A percentile compares a stretch with the other conserved stretches of the same genome.
phyloP scores from a whole-genome alignment of 2,329 filamentous ascomycete genomes.

The Penicillium sp. region DNA sequence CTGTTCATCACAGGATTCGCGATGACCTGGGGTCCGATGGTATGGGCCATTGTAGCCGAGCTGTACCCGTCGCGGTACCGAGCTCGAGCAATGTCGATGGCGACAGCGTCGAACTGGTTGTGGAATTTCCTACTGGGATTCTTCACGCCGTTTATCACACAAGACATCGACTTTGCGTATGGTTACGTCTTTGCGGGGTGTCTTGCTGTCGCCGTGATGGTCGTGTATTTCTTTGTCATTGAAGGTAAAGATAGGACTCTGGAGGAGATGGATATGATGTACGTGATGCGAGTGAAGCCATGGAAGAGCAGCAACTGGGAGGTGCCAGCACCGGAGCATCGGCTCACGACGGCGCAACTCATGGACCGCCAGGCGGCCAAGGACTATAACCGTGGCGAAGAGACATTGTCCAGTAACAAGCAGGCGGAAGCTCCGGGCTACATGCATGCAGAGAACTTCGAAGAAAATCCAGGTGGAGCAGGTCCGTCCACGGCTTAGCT shows the following conservation, averaged over 20 bases:
- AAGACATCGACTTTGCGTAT: slow-evolving; percentile 66
- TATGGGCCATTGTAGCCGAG: slow-evolving; percentile 47
- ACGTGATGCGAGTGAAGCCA: slow-evolving; percentile 58
- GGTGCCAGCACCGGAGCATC: slow-evolving; percentile 24
- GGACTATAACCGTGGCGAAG: slow-evolving; percentile 17
- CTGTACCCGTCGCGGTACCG: slow-evolving; percentile 47
- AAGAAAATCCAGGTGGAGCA: slow-evolving; percentile 15
- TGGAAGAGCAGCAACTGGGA: slow-evolving; percentile 53
- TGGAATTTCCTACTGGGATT: slow-evolving; percentile 71
- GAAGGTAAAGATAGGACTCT: slow-evolving; percentile 66
- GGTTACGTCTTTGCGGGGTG: slow-evolving; percentile 73
- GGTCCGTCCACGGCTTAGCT: slow-evolving; percentile 15
- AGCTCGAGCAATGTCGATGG: slow-evolving; percentile 70
- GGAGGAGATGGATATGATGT: slow-evolving; percentile 74
- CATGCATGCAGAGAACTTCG: slow-evolving; percentile 21
- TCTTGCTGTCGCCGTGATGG: slow-evolving; percentile 57
- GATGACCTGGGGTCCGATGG: slow-evolving; percentile 61
- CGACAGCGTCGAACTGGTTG: slow-evolving; percentile 69
- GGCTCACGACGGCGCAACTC: slow-evolving; percentile 24
- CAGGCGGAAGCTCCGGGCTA: slow-evolving; percentile 13
- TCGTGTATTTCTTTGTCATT: slow-evolving; percentile 69
- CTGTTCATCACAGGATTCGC: slow-evolving; percentile 69
- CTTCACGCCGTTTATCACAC: slow-evolving; percentile 73
- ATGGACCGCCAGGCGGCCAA: slow-evolving; percentile 23
- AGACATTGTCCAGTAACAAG: slow-evolving; percentile 8